Evolutionary conservation across 2,329 filamentous ascomycete genomes (phyloP).

Genomic region (Alternaria postmessia): DNA sequence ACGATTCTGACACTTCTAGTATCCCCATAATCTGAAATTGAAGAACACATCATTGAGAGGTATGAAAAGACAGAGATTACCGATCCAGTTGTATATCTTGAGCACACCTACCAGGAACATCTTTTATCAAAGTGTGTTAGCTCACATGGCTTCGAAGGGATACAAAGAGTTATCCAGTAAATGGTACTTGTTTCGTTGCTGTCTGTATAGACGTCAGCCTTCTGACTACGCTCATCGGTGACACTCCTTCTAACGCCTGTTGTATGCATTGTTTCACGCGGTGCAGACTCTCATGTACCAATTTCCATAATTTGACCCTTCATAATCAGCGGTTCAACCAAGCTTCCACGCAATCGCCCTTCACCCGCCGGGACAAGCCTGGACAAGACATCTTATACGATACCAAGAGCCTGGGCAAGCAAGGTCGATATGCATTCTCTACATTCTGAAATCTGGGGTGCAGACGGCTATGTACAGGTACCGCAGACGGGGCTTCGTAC

Average conservation of each 20-base stretch:
- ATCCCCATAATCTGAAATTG: not conserved
- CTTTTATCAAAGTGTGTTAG: not conserved
- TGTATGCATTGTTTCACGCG: slow-evolving; percentile 4
- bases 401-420: slow-evolving; percentile 28
- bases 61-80: not conserved
- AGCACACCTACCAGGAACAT: not conserved
- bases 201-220: not conserved
- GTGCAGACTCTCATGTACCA: not conserved
- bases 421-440: slow-evolving; percentile 8
- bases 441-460: slow-evolving; percentile 24
- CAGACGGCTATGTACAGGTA: slow-evolving; percentile 20
- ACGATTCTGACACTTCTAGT: not conserved
- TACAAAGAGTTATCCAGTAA: not conserved
- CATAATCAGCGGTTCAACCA: slow-evolving; percentile 20
- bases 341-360: slow-evolving; percentile 20
- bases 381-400: slow-evolving; percentile 31
- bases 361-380: slow-evolving; percentile 40
- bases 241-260: not conserved
- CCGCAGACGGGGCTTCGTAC: slow-evolving; percentile 6
- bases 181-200: not conserved
- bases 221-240: not conserved
- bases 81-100: not conserved
- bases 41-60: not conserved
- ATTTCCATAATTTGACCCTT: slow-evolving; percentile 2
- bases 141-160: too few species aligned